These are phyloP conservation scores for Pestalotiopsis sp. DNA, from an alignment of 2,329 filamentous ascomycete genomes.

Conservation along the genomic window DNA sequence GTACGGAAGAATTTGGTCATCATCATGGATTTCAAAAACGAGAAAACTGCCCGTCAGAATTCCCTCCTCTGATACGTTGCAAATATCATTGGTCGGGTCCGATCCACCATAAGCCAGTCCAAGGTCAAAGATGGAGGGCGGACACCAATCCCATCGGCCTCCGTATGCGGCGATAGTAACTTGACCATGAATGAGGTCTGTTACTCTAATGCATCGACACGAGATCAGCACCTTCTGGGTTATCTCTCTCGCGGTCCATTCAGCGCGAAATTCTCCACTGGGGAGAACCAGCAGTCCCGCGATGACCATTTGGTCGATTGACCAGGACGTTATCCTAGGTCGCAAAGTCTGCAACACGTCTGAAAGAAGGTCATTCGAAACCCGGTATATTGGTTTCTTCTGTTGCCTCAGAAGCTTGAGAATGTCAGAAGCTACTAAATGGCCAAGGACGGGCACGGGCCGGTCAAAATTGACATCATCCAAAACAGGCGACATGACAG, in stretches of 20 bases:
- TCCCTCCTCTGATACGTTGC: background rate
- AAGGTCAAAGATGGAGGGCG: background rate
- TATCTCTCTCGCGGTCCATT: background rate
- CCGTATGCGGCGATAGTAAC: background rate
- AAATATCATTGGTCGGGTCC: background rate
- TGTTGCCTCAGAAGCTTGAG: background rate
- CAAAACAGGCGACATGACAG: background rate
- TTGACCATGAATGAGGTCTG: background rate
- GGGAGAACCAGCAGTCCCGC: background rate
- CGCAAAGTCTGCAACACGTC: background rate
- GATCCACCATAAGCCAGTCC: background rate
- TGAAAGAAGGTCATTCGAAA: background rate
- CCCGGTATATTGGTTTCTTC: background rate
- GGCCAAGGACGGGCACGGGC: background rate
- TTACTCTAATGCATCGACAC: background rate
- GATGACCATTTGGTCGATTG: background rate
- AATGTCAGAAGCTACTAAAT: background rate
- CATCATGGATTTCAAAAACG: background rate
- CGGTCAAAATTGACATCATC: background rate
- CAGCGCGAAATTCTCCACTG: background rate
- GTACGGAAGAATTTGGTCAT: background rate
- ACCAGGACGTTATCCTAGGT: background rate
- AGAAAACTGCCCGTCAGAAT: background rate
- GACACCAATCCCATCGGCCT: background rate
- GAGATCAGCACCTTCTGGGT: background rate